Percentiles rank a stretch among this genome's conserved stretches.
Evolutionary conservation across 495 filamentous ascomycete species (phyloP).

Genomic region (Hypoxylon trugodes): DNA sequence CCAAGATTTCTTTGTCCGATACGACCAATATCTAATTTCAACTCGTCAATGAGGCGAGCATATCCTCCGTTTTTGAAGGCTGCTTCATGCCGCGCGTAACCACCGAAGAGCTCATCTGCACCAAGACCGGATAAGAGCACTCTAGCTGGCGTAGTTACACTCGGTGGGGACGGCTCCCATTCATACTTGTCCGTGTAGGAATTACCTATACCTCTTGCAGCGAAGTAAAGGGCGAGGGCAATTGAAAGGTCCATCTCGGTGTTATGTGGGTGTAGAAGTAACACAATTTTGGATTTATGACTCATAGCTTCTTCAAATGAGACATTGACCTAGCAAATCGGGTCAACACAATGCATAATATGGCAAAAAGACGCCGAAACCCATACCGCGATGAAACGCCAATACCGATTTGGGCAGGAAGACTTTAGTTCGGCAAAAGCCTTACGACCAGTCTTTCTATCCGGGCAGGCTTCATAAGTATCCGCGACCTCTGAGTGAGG

Average conservation of each 20-base stretch:
- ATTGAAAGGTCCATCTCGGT: conserved; percentile 99
- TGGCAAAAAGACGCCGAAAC: neutral
- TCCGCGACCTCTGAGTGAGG: conserved; percentile 32
- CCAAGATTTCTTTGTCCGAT: conserved; percentile 94
- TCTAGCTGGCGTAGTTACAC: conserved; percentile 69
- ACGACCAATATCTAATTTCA: conserved; percentile 84
- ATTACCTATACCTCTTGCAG: conserved; percentile 76
- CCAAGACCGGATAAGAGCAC: conserved; percentile 92
- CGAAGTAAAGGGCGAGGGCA: conserved; percentile 89
- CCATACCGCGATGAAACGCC: conserved; percentile 77
- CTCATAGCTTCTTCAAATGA: conserved; percentile 76
- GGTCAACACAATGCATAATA: conserved; percentile 11
- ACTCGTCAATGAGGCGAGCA: conserved; percentile 77
- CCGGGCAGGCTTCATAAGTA: conserved; percentile 84
- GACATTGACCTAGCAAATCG: conserved; percentile 72
- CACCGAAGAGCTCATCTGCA: conserved; percentile 95
- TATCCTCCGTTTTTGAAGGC: conserved; percentile 75
- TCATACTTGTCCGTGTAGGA: conserved; percentile 40
- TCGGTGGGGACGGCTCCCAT: conserved; percentile 55
- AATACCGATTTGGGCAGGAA: conserved; percentile 75
- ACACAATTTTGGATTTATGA: conserved; percentile 73
- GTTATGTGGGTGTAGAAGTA: conserved; percentile 88
- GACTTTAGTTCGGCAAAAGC: conserved; percentile 75
- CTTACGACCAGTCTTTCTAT: conserved; percentile 83
- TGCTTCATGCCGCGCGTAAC: conserved; percentile 84